Evolutionary conservation across 2,329 filamentous ascomycete species (phyloP).

Genomic region (Neofusicoccum cordaticola): DNA sequence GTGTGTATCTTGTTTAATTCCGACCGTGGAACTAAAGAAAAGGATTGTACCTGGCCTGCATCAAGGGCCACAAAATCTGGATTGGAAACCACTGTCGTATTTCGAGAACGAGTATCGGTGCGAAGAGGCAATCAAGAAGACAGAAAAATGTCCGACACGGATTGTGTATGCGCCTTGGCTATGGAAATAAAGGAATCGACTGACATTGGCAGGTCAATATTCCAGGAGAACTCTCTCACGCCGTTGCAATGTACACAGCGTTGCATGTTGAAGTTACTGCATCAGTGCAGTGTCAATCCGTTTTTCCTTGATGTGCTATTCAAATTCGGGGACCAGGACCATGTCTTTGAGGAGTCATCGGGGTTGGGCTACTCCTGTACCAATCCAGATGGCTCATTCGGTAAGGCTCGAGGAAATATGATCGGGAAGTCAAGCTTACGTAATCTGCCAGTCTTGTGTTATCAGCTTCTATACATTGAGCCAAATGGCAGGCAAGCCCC

Average conservation of each 20-base stretch:
- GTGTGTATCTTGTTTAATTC: background rate
- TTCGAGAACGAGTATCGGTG: background rate
- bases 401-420: background rate
- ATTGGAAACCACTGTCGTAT: background rate
- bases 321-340: slow-evolving; percentile 18
- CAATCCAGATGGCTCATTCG: slow-evolving; percentile 17
- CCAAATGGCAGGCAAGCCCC: slow-evolving; percentile 14
- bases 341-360: slow-evolving; percentile 16
- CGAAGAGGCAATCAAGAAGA: background rate
- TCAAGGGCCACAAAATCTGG: background rate
- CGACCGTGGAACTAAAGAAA: background rate
- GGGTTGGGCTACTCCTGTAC: slow-evolving; percentile 3
- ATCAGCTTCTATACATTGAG: slow-evolving; percentile 21
- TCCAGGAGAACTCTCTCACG: background rate
- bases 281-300: background rate
- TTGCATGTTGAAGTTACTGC: background rate
- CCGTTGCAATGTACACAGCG: background rate
- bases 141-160: background rate
- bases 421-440: background rate
- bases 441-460: slow-evolving; percentile 7
- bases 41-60: too few relatives aligned
- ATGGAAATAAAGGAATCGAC: background rate
- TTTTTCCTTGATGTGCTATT: slow-evolving; percentile 19
- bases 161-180: background rate
- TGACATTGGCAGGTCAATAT: background rate